Conservation (phyloP, 129 eudicot genomes). For the Arctium lappa region DNA sequence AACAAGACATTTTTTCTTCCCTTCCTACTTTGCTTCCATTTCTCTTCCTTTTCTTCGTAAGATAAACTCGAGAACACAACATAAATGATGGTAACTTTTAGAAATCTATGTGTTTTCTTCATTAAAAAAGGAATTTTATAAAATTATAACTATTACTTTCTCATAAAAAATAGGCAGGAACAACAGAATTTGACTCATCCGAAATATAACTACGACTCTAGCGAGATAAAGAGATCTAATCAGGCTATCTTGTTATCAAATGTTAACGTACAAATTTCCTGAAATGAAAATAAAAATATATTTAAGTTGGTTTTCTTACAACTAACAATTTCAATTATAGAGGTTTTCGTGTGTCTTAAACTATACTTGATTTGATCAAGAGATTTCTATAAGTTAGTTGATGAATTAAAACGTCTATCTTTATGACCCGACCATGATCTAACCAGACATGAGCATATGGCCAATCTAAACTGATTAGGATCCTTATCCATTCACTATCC, state of each 20-base stretch:
- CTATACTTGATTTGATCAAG: background rate
- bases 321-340: background rate
- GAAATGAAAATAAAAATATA: too few species aligned
- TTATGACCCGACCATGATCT: background rate
- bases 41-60: too few species aligned
- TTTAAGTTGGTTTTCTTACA: background rate
- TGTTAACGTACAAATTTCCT: too few species aligned
- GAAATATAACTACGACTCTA: too few species aligned
- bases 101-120: background rate
- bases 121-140: background rate
- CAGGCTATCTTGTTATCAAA: background rate
- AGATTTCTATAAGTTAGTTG: background rate
- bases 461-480: background rate
- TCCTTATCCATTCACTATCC: background rate
- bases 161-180: too few species aligned
- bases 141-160: background rate
- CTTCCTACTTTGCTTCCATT: too few species aligned
- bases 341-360: background rate
- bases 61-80: too few species aligned
- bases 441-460: background rate
- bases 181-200: too few species aligned
- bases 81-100: background rate
- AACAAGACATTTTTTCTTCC: too few species aligned
- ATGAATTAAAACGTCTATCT: background rate
- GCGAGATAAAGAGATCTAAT: too few species aligned